Base-by-base conservation (phyloP, 2,329 filamentous ascomycete species). In the Botrytis hyacinthi region DNA sequence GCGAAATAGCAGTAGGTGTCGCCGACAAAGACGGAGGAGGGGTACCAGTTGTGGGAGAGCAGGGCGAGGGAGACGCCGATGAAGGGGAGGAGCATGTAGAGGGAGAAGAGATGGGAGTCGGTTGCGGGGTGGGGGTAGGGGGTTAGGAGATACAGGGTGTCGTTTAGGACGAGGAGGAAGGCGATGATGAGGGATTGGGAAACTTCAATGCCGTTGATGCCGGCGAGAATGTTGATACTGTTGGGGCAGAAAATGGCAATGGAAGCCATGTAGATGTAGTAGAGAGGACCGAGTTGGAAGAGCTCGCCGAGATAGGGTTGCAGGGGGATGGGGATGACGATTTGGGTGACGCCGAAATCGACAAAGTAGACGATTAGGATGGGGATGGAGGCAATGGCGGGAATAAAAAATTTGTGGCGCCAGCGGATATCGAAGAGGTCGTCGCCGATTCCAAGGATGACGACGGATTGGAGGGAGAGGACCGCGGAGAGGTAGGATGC, bases 1-100 rank as follows among this genome's bases (percentile, higher is more conserved):
- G 96, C 96, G 83, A 99, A 98, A 84, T 99, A 99, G 87, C 96
- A 99, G 87, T 98, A 99, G 6, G 96, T 99, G 83, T 99, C 96
- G 73, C 96, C 96, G 16, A 98, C 95, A 80, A 99, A 99, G 16
- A 98, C 96, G 79, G 90, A 91, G 37, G 95, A 94, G 0, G 96
- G 96, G 81, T 94, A 99, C 93, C 94, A 97, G 83, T 99, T 99
- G 85, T 99, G 95, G 81, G 84, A 89, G 80, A 96, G 88, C 26
- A 99, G 87, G 14, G 96, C 96, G 69, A 92, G 83, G 12, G 94
- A 98, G 71, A 98, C 96, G 68, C 94, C 96, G 74, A 98, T 88
- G 85, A 98, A 98, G 26, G 96, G 96, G 26, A 98, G 87, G 60
- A 99, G 88, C 77, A 99, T 90, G 85, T 97, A 99, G 74, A 98